These are phyloP conservation scores for Carex pumila DNA, from an alignment of 176 grass and related monocot genomes.

Conservation along the genomic window DNA sequence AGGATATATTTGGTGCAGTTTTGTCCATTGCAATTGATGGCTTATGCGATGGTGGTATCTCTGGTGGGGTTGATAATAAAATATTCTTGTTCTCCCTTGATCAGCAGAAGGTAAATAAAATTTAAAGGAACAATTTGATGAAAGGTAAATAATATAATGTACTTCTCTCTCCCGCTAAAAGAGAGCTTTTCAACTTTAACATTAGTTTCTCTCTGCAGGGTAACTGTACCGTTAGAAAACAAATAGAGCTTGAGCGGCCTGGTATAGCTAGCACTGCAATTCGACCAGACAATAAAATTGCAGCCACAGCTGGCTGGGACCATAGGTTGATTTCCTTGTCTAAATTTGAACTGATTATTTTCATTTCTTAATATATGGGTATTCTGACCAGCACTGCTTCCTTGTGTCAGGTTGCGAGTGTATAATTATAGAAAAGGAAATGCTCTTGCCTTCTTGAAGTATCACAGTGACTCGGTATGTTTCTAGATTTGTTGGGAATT, in stretches of 20 bases:
- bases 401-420: constrained; percentile 59
- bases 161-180: not conserved
- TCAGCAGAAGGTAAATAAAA: constrained; percentile 54
- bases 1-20: constrained; percentile 47
- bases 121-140: not conserved
- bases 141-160: not conserved
- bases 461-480: constrained; percentile 63
- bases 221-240: constrained; percentile 56
- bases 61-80: constrained; percentile 87
- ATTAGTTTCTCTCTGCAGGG: constrained; percentile 31
- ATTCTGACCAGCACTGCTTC: constrained; percentile 16
- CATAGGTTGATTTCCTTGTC: constrained; percentile 49
- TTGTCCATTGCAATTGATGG: constrained; percentile 82
- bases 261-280: constrained; percentile 57
- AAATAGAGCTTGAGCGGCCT: constrained; percentile 66
- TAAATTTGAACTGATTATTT: constrained; percentile 13
- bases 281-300: constrained; percentile 73
- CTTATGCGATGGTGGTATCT: constrained; percentile 73
- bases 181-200: not conserved
- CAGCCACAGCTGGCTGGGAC: constrained; percentile 92
- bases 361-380: constrained; percentile 3
- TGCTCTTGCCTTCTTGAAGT: constrained; percentile 61
- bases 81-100: constrained; percentile 64
- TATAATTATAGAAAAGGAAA: constrained; percentile 84
- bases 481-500: not conserved